phyloP scores from a whole-genome alignment of 2,329 filamentous ascomycete genomes.

The Furcasterigmium sp. region DNA sequence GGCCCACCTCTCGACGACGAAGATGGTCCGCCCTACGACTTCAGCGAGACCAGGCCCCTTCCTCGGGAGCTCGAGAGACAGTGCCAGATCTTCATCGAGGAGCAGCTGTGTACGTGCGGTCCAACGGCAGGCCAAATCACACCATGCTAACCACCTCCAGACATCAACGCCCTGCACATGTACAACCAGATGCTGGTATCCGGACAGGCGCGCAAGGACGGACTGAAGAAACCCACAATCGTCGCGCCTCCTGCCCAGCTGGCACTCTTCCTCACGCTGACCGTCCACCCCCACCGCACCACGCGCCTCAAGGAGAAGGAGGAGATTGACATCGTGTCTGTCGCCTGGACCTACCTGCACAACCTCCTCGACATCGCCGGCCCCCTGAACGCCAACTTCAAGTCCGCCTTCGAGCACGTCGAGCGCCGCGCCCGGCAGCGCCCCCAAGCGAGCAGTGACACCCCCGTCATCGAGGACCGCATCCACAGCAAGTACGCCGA shows the following conservation, averaged over 20 bases:
- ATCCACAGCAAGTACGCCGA: constrained; percentile 57
- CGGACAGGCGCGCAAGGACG: constrained; percentile 30
- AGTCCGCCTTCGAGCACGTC: constrained; percentile 53
- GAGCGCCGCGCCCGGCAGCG: neutral
- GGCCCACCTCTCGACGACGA: neutral
- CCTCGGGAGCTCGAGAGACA: constrained; percentile 61
- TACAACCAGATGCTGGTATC: constrained; percentile 58
- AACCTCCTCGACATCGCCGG: constrained; percentile 61
- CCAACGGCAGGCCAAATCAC: neutral
- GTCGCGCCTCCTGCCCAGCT: constrained; percentile 70
- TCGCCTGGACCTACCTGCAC: constrained; percentile 66
- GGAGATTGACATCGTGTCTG: constrained; percentile 56
- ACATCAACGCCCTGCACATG: constrained; percentile 55
- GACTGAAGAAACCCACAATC: constrained; percentile 39
- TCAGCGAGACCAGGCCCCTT: constrained; percentile 50
- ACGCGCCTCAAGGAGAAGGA: constrained; percentile 62
- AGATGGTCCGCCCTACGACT: constrained; percentile 25
- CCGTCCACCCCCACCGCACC: constrained; percentile 76
- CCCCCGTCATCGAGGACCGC: constrained; percentile 42
- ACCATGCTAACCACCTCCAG: constrained; percentile 24
- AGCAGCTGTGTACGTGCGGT: constrained; percentile 56
- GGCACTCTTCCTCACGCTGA: constrained; percentile 71
- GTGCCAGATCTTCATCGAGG: constrained; percentile 69
- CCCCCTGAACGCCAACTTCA: constrained; percentile 63
- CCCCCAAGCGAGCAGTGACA: constrained; percentile 20